Conservation (phyloP, 148 eudicot species). For the Rhododendron kiyosumense region DNA sequence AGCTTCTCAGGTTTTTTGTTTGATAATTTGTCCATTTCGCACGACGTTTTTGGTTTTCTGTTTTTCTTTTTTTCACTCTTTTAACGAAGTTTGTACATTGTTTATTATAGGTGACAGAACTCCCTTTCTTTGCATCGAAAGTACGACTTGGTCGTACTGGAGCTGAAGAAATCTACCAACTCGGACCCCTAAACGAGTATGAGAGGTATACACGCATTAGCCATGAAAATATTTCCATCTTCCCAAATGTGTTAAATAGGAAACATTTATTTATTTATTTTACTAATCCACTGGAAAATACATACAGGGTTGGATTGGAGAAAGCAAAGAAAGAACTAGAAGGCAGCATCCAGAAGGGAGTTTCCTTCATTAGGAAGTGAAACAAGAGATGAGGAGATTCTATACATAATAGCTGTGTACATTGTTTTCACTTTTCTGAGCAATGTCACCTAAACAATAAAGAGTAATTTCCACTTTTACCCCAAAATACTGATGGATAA, state of each 20-base stretch:
- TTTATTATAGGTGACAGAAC: constrained; percentile 37
- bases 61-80: neutral
- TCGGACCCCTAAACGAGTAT: constrained; percentile 48
- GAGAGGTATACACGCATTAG: constrained; percentile 32
- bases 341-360: constrained; percentile 78
- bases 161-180: constrained; percentile 48
- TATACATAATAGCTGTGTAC: neutral
- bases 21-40: neutral
- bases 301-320: constrained; percentile 68
- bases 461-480: neutral
- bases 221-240: neutral
- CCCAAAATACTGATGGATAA: neutral
- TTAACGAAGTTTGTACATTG: neutral
- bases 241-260: neutral
- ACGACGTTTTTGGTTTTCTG: neutral
- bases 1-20: constrained; percentile 36
- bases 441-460: neutral
- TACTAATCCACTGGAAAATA: neutral
- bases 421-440: neutral
- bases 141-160: constrained; percentile 48
- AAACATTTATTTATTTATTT: neutral
- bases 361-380: constrained; percentile 65
- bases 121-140: constrained; percentile 47
- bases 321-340: constrained; percentile 81
- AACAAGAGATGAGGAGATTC: neutral